Evolutionary conservation across 805 yeast species (phyloP).

Genomic region (Scheffersomyces spartinae): DNA sequence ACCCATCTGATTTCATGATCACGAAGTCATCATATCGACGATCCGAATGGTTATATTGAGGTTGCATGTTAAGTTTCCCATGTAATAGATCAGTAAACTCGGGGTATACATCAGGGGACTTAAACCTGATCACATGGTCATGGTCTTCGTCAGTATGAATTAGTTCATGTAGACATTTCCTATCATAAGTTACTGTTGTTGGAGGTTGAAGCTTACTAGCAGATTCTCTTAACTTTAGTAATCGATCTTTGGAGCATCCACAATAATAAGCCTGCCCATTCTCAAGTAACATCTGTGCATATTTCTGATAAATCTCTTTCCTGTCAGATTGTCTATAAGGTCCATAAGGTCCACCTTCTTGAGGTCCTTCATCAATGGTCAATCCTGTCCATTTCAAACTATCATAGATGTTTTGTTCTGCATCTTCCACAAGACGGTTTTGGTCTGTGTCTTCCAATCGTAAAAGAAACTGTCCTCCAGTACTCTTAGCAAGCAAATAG

Average conservation of each 20-base stretch:
- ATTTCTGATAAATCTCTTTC: constrained; percentile 46
- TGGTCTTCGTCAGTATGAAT: constrained; percentile 19
- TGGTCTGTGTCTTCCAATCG: constrained; percentile 93
- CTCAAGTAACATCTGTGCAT: constrained; percentile 45
- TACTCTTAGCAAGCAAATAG: constrained; percentile 65
- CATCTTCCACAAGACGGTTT: constrained; percentile 64
- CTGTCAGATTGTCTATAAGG: constrained; percentile 87
- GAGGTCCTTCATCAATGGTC: constrained; percentile 74
- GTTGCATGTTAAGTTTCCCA: constrained; percentile 66
- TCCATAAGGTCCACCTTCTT: constrained; percentile 43
- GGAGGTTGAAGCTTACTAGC: constrained; percentile 76
- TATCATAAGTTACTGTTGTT: constrained; percentile 83
- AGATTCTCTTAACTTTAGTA: constrained; percentile 53
- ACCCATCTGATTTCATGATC: constrained; percentile 80
- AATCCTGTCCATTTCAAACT: constrained; percentile 72
- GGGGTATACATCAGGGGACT: constrained; percentile 63
- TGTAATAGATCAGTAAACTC: constrained; percentile 63
- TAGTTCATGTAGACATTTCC: constrained; percentile 56
- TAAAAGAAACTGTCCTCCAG: constrained; percentile 71
- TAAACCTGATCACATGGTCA: constrained; percentile 56
- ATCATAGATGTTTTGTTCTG: constrained; percentile 70
- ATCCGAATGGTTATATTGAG: constrained; percentile 62
- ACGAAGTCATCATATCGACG: constrained; percentile 83
- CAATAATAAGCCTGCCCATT: constrained; percentile 77
- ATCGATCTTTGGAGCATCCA: constrained; percentile 71